These are phyloP conservation scores for Vitis rotundifolia DNA, from an alignment of 164 flowering plant genomes.

Conservation along the genomic window DNA sequence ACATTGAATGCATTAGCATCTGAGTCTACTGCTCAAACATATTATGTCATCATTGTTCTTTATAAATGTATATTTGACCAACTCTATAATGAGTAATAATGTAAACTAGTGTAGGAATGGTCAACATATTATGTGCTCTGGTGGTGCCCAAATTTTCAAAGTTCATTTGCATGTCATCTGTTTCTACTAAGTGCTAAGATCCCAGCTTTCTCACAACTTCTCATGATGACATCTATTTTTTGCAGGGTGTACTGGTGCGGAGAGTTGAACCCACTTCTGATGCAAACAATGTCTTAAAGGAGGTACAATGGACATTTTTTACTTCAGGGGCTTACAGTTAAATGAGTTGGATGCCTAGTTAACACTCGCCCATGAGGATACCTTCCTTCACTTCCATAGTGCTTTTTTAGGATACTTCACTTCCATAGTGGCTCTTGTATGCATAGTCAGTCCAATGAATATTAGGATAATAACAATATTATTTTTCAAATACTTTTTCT, in stretches of 20 bases:
- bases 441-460: neutral
- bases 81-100: too few species aligned
- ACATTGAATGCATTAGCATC: too few species aligned
- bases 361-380: neutral
- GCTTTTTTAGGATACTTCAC: too few species aligned
- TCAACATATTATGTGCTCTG: too few species aligned
- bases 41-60: too few species aligned
- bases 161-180: too few species aligned
- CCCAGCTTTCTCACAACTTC: neutral
- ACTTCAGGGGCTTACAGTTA: neutral
- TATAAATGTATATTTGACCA: too few species aligned
- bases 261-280: conserved; percentile 90
- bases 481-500: neutral
- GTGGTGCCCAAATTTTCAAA: too few species aligned
- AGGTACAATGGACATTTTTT: conserved; percentile 50
- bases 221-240: conserved; percentile 3
- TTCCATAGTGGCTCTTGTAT: neutral
- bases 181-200: neutral
- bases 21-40: too few species aligned
- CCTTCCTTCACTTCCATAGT: neutral
- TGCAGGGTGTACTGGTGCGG: conserved; percentile 92
- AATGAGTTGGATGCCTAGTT: conserved; percentile 6
- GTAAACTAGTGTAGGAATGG: too few species aligned
- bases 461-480: neutral
- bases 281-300: conserved; percentile 75